Conservation (phyloP, 2,329 filamentous ascomycete genomes). For the Tolypocladium amazonense region DNA sequence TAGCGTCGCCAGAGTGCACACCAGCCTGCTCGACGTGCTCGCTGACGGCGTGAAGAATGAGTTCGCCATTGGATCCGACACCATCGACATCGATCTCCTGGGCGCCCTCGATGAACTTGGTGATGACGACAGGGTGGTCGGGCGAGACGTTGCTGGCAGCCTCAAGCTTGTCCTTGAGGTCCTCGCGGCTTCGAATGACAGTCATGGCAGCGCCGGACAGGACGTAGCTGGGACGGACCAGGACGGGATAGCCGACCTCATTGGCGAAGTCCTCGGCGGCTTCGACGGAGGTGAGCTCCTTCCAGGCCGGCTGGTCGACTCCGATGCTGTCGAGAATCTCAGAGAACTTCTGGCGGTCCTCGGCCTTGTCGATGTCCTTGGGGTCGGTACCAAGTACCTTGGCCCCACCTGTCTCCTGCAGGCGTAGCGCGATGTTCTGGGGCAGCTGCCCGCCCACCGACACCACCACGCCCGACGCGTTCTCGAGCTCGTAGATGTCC, state of each 20-base stretch:
- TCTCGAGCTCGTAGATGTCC: conserved; percentile 96
- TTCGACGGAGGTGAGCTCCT: conserved; percentile 82
- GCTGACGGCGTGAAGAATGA: conserved; percentile 83
- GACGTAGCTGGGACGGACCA: conserved; percentile 91
- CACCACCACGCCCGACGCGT: conserved; percentile 77
- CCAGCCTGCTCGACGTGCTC: conserved; percentile 96
- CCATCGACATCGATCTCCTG: conserved; percentile 95
- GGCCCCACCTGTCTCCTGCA: conserved; percentile 84
- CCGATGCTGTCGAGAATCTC: conserved; percentile 95
- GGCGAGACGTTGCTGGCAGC: conserved; percentile 85
- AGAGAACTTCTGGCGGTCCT: conserved; percentile 97
- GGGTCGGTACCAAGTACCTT: conserved; percentile 90
- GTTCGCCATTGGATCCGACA: conserved; percentile 75
- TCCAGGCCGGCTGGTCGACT: conserved; percentile 95
- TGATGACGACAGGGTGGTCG: conserved; percentile 96
- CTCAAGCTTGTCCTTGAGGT: conserved; percentile 90
- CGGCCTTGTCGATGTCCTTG: conserved; percentile 91
- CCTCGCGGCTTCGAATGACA: conserved; percentile 77
- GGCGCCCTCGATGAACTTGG: conserved; percentile 94
- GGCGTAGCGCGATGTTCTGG: conserved; percentile 90
- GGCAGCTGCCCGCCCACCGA: conserved; percentile 93
- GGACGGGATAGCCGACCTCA: conserved; percentile 81
- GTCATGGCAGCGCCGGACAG: conserved; percentile 98
- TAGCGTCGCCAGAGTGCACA: conserved; percentile 96
- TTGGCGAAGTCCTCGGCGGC: conserved; percentile 83